These are phyloP conservation scores for Bacidia gigantensis DNA, from an alignment of 495 filamentous ascomycete genomes.

Conservation along the genomic window DNA sequence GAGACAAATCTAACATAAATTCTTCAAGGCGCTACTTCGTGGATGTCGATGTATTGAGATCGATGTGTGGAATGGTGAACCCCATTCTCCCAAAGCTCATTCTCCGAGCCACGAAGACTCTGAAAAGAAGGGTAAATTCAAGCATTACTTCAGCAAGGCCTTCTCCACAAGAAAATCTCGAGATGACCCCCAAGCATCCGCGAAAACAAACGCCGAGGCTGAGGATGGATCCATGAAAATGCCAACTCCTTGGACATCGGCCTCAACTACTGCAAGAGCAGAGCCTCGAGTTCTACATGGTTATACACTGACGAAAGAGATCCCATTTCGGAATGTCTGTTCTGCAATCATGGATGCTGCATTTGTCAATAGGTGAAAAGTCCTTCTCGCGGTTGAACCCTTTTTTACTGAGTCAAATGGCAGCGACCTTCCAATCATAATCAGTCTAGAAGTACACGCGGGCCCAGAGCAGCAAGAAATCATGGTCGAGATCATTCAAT, in stretches of 20 bases:
- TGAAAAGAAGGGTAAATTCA: constrained; percentile 15
- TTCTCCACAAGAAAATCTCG: constrained; percentile 8
- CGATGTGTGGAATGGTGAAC: constrained; percentile 84
- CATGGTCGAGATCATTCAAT: constrained; percentile 80
- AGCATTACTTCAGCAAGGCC: constrained; percentile 5
- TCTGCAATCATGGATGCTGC: constrained; percentile 62
- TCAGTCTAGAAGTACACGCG: constrained; percentile 84
- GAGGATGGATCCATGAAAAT: constrained; percentile 11
- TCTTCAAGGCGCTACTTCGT: constrained; percentile 45
- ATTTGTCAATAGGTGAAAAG: constrained; percentile 41
- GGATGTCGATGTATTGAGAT: constrained; percentile 94
- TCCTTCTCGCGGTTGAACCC: background rate
- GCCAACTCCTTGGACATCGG: constrained; percentile 25
- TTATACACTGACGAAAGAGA: constrained; percentile 76
- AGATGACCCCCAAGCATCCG: constrained; percentile 19
- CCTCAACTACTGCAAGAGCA: constrained; percentile 21
- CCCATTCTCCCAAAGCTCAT: constrained; percentile 25
- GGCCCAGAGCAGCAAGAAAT: constrained; percentile 61
- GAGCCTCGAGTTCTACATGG: constrained; percentile 81
- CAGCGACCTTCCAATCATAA: constrained; percentile 67
- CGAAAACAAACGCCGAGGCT: constrained; percentile 9
- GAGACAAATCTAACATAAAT: constrained; percentile 12
- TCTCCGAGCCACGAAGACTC: constrained; percentile 20
- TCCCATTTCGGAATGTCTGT: constrained; percentile 75
- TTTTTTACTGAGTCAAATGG: constrained; percentile 12